Evolutionary conservation across 139 green algal genomes (phyloP), one percentile per base, ranked within the genome.

Genomic region (Edaphochlamys debaryana): DNA sequence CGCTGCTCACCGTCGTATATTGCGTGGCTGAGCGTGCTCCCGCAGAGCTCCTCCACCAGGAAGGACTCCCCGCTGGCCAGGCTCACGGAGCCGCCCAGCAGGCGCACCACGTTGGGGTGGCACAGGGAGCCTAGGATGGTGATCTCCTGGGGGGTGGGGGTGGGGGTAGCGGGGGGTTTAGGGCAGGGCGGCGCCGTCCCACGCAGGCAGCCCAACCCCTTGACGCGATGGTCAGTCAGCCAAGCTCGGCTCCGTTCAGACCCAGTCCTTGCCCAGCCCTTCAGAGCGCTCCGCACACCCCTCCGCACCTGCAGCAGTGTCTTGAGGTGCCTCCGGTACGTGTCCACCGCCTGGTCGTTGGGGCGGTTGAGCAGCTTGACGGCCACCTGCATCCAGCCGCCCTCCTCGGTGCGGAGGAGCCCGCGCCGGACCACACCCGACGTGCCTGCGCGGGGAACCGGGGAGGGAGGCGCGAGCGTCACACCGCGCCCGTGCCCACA

Each of bases 11-110:
- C 50, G 30, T 71, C 78, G 52, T 84, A 84, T 4, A 84, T 76
- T 15, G 66, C 66, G 48, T 76, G 66, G 27, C 36, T 38, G 8
- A 84, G 78, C 8, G 48, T 77, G 19, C 25, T 56, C 27, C 50
- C 78, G 66, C 64, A 77, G 48, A 84, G 78, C 64, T 84, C 78
- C 78, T 84, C 78, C 64, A 84, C 78, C 36, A 84, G 78, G 66
- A 84, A 84, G 63, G 45, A 67, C 6, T 34, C 78, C 6, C 66
- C 66, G 1, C 36, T 9, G 8, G 54, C n/a, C 34, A 76, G 36
- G 19, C 56, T n/a, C 66, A 41, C 50, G 32, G 64, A 83, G 62
- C 77, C 63, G 50, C 64, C 66, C 29, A 76, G 58, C 62, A 82
- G 60, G 22, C 52, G 76, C 60, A 73, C 76, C 3, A 82, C 37